Evolutionary conservation across 2,329 filamentous ascomycete genomes (phyloP).

Genomic region (Ophiostoma piceae): DNA sequence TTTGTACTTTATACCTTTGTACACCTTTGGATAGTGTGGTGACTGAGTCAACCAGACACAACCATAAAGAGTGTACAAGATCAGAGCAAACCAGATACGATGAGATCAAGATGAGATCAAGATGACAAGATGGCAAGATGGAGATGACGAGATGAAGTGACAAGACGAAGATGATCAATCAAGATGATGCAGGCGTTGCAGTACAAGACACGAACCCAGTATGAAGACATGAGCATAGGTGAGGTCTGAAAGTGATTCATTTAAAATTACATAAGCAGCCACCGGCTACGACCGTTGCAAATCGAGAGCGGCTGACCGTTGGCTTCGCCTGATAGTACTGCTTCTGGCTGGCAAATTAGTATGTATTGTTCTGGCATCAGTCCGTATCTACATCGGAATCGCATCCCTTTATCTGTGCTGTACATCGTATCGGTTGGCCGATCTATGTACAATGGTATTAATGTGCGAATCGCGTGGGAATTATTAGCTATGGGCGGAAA

Average conservation of each 20-base stretch:
- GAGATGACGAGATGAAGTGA: neutral
- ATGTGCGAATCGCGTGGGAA: neutral
- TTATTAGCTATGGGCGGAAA: neutral
- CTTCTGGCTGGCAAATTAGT: neutral
- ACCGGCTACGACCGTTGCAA: neutral
- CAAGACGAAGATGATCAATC: slow-evolving; percentile 1
- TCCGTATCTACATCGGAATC: neutral
- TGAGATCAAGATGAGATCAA: slow-evolving; percentile 1
- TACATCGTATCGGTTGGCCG: neutral
- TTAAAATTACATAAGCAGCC: neutral
- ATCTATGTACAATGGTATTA: neutral
- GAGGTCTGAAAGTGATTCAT: neutral
- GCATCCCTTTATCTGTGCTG: neutral
- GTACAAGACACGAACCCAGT: neutral
- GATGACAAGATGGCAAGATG: neutral
- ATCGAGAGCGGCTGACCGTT: neutral
- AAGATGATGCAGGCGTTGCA: neutral
- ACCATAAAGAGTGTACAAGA: neutral
- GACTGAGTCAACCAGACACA: slow-evolving; percentile 7
- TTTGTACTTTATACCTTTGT: neutral
- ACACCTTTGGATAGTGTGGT: neutral
- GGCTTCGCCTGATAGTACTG: neutral
- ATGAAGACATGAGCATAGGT: neutral
- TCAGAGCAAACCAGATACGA: neutral
- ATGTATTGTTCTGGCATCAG: neutral